Percentiles rank a stretch among this genome's conserved stretches.
These are phyloP conservation scores for Uncinocarpus reesii DNA, from an alignment of 2,329 filamentous ascomycete genomes.

Conservation along the genomic window DNA sequence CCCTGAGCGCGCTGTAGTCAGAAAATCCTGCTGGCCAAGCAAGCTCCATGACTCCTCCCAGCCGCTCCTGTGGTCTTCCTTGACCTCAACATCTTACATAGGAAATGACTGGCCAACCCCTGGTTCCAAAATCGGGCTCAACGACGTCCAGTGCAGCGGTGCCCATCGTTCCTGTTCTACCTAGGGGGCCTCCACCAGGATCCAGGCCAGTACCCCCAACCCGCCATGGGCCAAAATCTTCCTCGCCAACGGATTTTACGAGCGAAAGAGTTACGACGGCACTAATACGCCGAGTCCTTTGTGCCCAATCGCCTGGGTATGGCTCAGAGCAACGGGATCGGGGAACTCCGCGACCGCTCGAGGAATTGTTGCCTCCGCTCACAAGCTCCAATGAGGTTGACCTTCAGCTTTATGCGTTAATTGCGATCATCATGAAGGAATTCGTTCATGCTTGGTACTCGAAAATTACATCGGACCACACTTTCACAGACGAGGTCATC, in stretches of 20 bases:
- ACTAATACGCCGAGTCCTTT: slow-evolving; percentile 75
- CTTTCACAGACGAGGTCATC: slow-evolving; percentile 77
- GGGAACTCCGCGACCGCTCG: slow-evolving; percentile 57
- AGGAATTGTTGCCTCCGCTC: slow-evolving; percentile 76
- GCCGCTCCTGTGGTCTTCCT: neutral
- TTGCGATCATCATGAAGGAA: slow-evolving; percentile 80
- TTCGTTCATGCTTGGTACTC: slow-evolving; percentile 90
- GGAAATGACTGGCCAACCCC: slow-evolving; percentile 34
- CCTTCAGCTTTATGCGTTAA: slow-evolving; percentile 80
- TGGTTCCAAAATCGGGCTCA: slow-evolving; percentile 27
- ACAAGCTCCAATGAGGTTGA: slow-evolving; percentile 93
- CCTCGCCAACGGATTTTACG: slow-evolving; percentile 40
- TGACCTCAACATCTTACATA: slow-evolving; percentile 11
- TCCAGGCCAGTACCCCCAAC: slow-evolving; percentile 27
- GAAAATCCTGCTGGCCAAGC: neutral
- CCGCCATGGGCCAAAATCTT: slow-evolving; percentile 16
- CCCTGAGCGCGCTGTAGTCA: neutral
- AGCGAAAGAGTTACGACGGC: slow-evolving; percentile 70
- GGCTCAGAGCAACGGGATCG: slow-evolving; percentile 42
- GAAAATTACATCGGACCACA: slow-evolving; percentile 81
- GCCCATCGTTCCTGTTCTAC: slow-evolving; percentile 23
- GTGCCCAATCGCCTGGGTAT: slow-evolving; percentile 48
- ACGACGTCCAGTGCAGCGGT: slow-evolving; percentile 26
- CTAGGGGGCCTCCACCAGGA: slow-evolving; percentile 24
- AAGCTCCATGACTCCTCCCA: slow-evolving; percentile 2